These are phyloP conservation scores for Boletus reticuloceps DNA, from an alignment of 768 basidiomycete genomes.

Conservation along the genomic window DNA sequence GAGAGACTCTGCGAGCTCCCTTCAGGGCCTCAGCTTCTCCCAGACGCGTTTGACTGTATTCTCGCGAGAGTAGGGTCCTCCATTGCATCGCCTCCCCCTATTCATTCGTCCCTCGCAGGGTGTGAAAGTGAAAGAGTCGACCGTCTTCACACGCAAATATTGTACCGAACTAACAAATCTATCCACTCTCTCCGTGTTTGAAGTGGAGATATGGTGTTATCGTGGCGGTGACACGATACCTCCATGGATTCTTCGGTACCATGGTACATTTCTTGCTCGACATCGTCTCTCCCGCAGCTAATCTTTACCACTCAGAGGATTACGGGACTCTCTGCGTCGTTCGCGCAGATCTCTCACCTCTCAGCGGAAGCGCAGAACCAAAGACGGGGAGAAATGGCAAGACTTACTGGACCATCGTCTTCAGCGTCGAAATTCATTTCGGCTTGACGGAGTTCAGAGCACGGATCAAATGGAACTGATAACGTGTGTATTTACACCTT, in stretches of 20 bases:
- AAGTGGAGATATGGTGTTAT: constrained; percentile 84
- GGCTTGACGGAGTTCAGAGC: constrained; percentile 81
- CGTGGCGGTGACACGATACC: constrained; percentile 70
- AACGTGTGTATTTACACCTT: constrained; percentile 45
- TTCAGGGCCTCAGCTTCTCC: constrained; percentile 72
- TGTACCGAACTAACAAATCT: constrained; percentile 78
- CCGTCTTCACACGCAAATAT: constrained; percentile 78
- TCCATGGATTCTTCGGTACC: constrained; percentile 68
- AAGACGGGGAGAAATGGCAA: constrained; percentile 64
- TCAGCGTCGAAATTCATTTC: constrained; percentile 82
- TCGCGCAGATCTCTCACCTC: constrained; percentile 70
- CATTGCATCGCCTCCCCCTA: background rate
- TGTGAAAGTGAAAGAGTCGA: constrained; percentile 77
- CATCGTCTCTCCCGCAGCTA: background rate
- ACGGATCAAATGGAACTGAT: constrained; percentile 79
- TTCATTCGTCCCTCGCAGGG: constrained; percentile 38
- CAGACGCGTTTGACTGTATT: constrained; percentile 83
- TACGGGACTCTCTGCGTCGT: constrained; percentile 80
- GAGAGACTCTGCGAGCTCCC: constrained; percentile 72
- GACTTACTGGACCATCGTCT: constrained; percentile 81
- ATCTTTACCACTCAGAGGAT: constrained; percentile 41
- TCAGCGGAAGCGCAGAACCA: constrained; percentile 67
- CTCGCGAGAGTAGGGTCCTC: constrained; percentile 53
- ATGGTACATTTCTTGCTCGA: constrained; percentile 22
- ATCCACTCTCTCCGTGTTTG: constrained; percentile 73